phyloP scores from a whole-genome alignment of 768 basidiomycete genomes.

The Lactarius akahatsu region DNA sequence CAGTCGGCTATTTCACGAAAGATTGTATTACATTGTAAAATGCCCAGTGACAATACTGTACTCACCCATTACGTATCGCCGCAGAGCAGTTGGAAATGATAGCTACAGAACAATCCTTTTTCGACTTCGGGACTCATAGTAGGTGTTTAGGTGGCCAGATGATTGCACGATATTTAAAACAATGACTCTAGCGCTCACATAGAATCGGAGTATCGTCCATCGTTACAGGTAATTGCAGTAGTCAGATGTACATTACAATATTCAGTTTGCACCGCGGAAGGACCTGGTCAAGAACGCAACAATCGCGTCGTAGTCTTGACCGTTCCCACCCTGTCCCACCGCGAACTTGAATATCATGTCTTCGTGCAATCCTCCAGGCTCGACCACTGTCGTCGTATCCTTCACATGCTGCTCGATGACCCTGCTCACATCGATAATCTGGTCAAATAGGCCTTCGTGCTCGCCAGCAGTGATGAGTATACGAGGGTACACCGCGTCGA shows the following conservation, averaged over 20 bases:
- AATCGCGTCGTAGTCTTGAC: constrained; percentile 6
- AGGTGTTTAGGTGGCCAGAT: not conserved
- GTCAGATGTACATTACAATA: not conserved
- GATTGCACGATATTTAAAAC: not conserved
- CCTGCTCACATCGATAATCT: not conserved
- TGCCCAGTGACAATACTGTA: no score
- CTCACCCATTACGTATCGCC: not conserved
- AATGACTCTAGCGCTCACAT: not conserved
- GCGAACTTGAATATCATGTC: constrained; percentile 13
- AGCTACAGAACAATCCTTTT: not conserved
- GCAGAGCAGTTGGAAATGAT: not conserved
- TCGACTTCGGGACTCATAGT: not conserved
- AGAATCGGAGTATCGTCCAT: not conserved
- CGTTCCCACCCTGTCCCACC: constrained; percentile 7
- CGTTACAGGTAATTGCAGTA: not conserved
- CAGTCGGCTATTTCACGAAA: no score
- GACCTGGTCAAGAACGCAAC: not conserved
- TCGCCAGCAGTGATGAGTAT: constrained; percentile 6
- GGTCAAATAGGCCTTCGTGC: not conserved
- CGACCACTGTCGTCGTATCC: constrained; percentile 7
- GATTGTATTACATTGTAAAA: no score
- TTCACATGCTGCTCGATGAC: constrained; percentile 3
- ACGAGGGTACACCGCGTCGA: constrained; percentile 2
- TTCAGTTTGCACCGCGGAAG: not conserved
- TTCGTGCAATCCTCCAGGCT: not conserved